Evolutionary conservation across 169 alveolate genomes (phyloP), one percentile per base, ranked within the genome.

Genomic region (Eimeria acervulina): DNA sequence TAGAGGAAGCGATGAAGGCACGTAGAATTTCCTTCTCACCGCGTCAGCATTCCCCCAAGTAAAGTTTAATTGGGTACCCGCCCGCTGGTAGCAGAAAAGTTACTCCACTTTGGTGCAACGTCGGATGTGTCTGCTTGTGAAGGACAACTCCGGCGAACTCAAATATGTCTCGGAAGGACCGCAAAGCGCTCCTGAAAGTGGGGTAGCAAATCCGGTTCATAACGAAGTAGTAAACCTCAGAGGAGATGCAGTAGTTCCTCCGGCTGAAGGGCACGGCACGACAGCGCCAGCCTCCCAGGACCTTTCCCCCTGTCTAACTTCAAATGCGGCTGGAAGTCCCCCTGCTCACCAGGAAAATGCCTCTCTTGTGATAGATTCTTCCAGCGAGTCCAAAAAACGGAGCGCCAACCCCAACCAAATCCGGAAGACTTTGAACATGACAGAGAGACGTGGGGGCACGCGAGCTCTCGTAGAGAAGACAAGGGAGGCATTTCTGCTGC

Each of bases 401-500:
- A 42, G 21, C 59, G 17, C 88, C 17, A 51, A 47, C 63, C 44
- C 59, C 7, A 21, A 23, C 66, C 88, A 78, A 44, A 31, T 47
- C n/a, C 88, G 38, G n/a, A 78, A 40, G 66, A 2, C 66, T 44
- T 19, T 78, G 17, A 78, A 42, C 36, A 26, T 26, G 38, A 28
- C 44, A 78, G 63, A 78, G 94, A 78, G 68, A 42, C 83, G 61
- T 92, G 44, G 96, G 66, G 78, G 96, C 70, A 72, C 96, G 42
- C 91, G 85, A 40, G 92, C 84, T 81, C 96, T 95, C 42, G 97
- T 97, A 28, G 96, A 97, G 28, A 96, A 97, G 87, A 97, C 95
- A 51, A 88, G 97, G 23, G 98, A 97, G 47, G 96, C 95, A 89
- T 97, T 97, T 81, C 63, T 97, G 93, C 97, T 97, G 81, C 96